Conservation (phyloP, 306 rosid species). For the Citrullus amarus region DNA sequence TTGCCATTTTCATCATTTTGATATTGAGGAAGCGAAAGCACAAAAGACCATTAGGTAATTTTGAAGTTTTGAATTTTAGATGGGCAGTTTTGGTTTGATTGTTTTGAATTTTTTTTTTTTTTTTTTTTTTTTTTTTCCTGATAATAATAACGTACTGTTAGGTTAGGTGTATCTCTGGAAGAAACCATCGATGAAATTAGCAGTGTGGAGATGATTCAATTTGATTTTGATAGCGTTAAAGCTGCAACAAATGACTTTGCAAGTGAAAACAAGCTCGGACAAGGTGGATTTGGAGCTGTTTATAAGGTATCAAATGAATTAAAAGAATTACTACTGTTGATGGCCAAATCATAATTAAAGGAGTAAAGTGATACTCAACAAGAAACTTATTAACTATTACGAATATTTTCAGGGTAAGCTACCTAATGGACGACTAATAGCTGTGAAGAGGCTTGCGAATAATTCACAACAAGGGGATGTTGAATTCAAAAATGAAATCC, state of each 20-base stretch:
- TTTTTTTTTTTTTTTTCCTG: too few relatives aligned
- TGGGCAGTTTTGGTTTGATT: neutral
- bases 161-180: neutral
- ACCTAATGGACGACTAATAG: neutral
- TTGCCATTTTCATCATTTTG: neutral
- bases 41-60: neutral
- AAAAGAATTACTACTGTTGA: too few relatives aligned
- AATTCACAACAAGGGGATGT: neutral
- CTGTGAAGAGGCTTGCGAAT: neutral
- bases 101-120: too few relatives aligned
- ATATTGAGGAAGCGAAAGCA: neutral
- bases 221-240: neutral
- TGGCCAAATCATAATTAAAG: too few relatives aligned
- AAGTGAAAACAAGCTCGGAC: neutral
- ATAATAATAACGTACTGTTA: neutral
- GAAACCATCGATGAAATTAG: neutral
- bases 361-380: neutral
- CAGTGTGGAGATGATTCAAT: neutral
- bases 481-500: constrained; percentile 4
- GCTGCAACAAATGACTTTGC: neutral
- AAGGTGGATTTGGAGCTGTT: constrained; percentile 1
- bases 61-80: neutral
- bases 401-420: neutral
- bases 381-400: neutral
- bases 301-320: neutral